Evolutionary conservation across 768 basidiomycete species (phyloP).

Genomic region (Trametes sanguinea): DNA sequence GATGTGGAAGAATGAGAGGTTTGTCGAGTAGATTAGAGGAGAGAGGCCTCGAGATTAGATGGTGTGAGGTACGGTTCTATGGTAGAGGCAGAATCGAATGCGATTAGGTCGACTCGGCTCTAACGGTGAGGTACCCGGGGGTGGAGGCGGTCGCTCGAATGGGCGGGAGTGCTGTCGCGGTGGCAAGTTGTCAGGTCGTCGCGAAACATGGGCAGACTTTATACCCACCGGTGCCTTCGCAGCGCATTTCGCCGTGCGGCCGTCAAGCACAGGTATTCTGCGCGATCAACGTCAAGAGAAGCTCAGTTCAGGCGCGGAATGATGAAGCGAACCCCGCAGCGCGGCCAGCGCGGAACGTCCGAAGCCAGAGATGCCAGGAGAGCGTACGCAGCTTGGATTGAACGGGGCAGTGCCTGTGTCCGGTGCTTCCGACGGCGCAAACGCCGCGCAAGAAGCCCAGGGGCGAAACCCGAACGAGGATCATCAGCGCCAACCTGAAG

Average conservation of each 20-base stretch:
- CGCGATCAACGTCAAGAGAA: conserved; percentile 24
- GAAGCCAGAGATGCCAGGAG: background rate
- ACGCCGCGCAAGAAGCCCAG: conserved; percentile 1
- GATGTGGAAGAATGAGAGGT: background rate
- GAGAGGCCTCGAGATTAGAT: background rate
- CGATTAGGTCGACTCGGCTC: background rate
- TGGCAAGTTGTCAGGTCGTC: conserved; percentile 9
- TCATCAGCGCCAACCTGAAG: conserved; percentile 21
- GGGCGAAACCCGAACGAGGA: conserved; percentile 13
- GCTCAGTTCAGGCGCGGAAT: conserved; percentile 3
- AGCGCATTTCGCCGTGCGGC: conserved; percentile 18
- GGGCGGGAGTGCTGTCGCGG: conserved; percentile 11
- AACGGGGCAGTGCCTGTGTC: conserved; percentile 5
- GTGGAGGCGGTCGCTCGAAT: conserved; percentile 5
- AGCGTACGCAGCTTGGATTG: background rate
- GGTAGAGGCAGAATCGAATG: background rate
- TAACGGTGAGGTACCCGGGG: background rate
- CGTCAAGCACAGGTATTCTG: conserved; percentile 20
- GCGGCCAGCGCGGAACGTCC: conserved; percentile 8
- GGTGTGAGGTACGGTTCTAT: background rate
- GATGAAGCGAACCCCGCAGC: conserved; percentile 11
- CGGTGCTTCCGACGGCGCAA: conserved; percentile 10
- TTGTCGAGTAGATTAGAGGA: background rate
- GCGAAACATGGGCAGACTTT: background rate
- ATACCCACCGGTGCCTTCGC: background rate